Evolutionary conservation across 257 asterid species (phyloP), one percentile per base, ranked within the genome.

Genomic region (Ophiorrhiza pumila): DNA sequence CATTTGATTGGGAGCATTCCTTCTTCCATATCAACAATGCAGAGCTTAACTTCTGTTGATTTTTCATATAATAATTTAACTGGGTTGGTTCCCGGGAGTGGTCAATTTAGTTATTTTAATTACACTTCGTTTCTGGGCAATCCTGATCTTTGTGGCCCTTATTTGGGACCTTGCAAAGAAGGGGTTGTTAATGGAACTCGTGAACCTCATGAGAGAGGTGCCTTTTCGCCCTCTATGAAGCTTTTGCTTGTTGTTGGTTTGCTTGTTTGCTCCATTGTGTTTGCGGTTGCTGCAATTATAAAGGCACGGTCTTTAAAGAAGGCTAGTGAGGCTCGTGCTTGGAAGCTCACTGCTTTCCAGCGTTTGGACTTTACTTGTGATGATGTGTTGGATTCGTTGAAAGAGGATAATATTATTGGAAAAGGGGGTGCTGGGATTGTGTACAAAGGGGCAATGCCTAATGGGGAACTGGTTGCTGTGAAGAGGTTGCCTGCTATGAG

Each of bases 401-500:
- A 94, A 74, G 97, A 89, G 84, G 98, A 94, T 29, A 91, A 94
- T 23, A 88, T 94, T 35, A 94, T 94, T 31, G 97, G 98, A 18
- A 94, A 94, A 84, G 98, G 98, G 32, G 98, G 98, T 11, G 97
- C 97, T 13, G 98, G 98, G 32, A 88, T 88, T 71, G 98, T 94
- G 20, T 91, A 91, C 83, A 94, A 94, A 61, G 96, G 97, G 1
- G 77, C 45, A 4, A 91, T 88, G 96, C 89, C 93, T 0, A 88
- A 79, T 58, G 97, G 97, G 11, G 96, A 89, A n/a, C 74, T 67
- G 0, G 96, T 91, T 4, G 98, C 98, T 0, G 98, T 93, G 64
- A 93, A 93, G 79, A 80, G 98, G 76, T 69, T 93, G 62, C 91
- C 97, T 0, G 91, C 85, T 10, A 88, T 93, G 92, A 90, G 94